Evolutionary conservation across 768 basidiomycete species (phyloP), one percentile per base, ranked within the genome.

Genomic region (Auricularia sp.): DNA sequence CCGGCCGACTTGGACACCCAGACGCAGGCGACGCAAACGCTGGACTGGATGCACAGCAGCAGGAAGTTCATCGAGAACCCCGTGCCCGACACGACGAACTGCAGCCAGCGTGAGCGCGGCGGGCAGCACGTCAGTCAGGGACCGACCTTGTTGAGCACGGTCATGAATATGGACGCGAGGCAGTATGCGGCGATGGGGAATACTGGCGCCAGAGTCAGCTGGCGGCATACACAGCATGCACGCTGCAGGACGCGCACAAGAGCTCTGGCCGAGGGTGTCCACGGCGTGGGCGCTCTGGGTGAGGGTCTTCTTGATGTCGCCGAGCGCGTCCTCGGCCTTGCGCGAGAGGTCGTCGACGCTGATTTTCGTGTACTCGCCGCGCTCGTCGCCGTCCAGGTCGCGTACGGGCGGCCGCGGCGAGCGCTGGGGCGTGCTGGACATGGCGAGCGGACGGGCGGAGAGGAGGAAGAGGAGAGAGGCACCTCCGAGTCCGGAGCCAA

Each of bases 11-110:
- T 98, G 67, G 86, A 87, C 1, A 76, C 62, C 29, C 78, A 70
- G 21, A 98, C 97, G 72, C 89, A 92, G 2, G 79, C 72, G 18
- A 90, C 84, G 74, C 94, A 98, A 68, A 99, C 95, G 36, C 82
- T 75, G 1, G 91, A 92, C 73, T 99, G 97, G 64, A 98, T 90
- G 64, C 88, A 87, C 43, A 98, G 81, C 47, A 99, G 83, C 54
- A 98, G 80, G 72, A 98, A 98, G 68, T 91, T 98, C 97, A 98
- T 98, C 68, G 90, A 92, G 76, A 98, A 99, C 69, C 90, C 75
- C 36, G 81, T 81, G 4, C 97, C 97, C 1, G 95, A 98, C 6
- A 98, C 96, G 64, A 98, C 93, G 69, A 90, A 98, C 91, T 98
- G 3, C 29, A 29, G 29, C 29, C 29, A 29, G 29, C 29, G 29